Base-by-base conservation (phyloP, 345 rosid species). In the Eucalyptus paniculata region DNA sequence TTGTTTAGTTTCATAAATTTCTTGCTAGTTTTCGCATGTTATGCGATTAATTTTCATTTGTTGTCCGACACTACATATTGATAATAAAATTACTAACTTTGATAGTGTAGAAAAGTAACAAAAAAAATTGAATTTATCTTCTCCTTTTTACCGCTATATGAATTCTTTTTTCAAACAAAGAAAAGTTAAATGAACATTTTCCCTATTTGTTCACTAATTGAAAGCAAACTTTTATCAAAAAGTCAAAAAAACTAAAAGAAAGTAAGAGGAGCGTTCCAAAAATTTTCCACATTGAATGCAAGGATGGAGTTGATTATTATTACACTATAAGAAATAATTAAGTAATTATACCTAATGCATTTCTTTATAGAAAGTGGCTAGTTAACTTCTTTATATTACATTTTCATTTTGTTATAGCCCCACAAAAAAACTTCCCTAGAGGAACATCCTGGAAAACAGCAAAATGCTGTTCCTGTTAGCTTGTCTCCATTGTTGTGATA, bases 1-100 rank as follows among this genome's bases (percentile, higher is more conserved):
- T 65, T 65, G 12, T n/a, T 65, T 8, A 7, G 11, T 65, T n/a
- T n/a, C 0, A 2, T 65, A 16, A n/a, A 65, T 32, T 65, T 65
- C 37, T n/a, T n/a, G 1, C 6, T n/a, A n/a, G 40, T 15, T 65
- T 65, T n/a, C 77, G 3, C 5, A 9, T 18, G 77, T 6, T 16
- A 65, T 0, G 6, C 3, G 0, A 65, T n/a, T 65, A n/a, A 65
- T n/a, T 65, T 65, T n/a, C 77, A n/a, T 65, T 65, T 65, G 21
- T n/a, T 0, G 6, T n/a, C 3, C 3, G 6, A 65, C 3, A 15
- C 0, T 8, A 16, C 40, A n/a, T n/a, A 16, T 0, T n/a, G 0
- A n/a, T n/a, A n/a, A n/a, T n/a, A 65, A n/a, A 16, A 65, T n/a
- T 65, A 3, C 11, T 15, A 65, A 65, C 77, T n/a, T 65, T 0